Evolutionary conservation across 139 green algal genomes (phyloP), one percentile per base, ranked within the genome.

Genomic region (Micractinium sp.): DNA sequence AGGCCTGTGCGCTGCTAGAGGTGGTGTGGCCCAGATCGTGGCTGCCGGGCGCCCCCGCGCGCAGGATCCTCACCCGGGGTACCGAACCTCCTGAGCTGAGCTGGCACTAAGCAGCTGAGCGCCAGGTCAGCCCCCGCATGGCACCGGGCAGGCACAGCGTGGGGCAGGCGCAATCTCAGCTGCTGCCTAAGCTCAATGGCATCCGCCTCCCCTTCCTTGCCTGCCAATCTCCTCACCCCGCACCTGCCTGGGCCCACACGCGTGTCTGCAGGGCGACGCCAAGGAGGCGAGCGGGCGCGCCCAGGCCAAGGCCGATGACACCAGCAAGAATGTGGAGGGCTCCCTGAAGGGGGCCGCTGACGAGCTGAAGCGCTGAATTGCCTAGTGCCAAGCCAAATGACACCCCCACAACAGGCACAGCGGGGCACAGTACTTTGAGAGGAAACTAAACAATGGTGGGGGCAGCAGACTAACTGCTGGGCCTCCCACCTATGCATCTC

Each of bases 321-420:
- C 31, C 29, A 14, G 33, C 9, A 31, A 79, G 25, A 31, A 89
- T 1, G 88, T n/a, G 25, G 47, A 31, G 2, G 56, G 78, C 7
- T 23, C 20, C 3, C 9, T 76, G 19, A 41, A 71, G 61, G 80
- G 85, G 47, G 82, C 69, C 35, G 82, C 29, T 77, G 81, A 91
- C 61, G n/a, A 16, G n/a, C 1, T 89, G 63, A 91, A 89, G 88
- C 80, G 20, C 20, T 79, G 73, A 90, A n/a, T n/a, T n/a, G n/a
- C n/a, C n/a, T n/a, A n/a, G n/a, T n/a, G n/a, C n/a, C n/a, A n/a
- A n/a, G n/a, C n/a, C n/a, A n/a, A n/a, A n/a, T n/a, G n/a, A n/a
- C n/a, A n/a, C n/a, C n/a, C 47, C 47, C 5, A 56, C 47, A 56
- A 56, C 47, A 56, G 5, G 47, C 47, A 56, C 47, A n/a, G n/a